Evolutionary conservation across 2,329 filamentous ascomycete genomes (phyloP), one percentile per base, ranked within the genome.

Genomic region (Colletotrichum ledebouriae): DNA sequence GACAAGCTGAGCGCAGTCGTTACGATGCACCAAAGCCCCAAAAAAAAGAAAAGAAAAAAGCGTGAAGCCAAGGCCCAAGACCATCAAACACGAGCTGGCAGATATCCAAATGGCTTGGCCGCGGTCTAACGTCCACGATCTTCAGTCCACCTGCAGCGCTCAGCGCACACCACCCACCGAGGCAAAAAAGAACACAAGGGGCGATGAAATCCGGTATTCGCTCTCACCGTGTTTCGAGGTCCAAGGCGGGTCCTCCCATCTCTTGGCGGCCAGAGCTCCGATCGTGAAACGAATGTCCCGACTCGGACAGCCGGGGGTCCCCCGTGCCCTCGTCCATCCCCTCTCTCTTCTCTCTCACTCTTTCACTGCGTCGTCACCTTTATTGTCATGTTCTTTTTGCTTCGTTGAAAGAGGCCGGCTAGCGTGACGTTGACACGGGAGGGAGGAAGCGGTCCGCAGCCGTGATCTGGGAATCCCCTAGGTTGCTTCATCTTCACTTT

Each of bases 221-320:
- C 17, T 17, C 17, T 6, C 20, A 42, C 33, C 53, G 59, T 59
- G 65, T 68, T 68, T 68, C 65, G 61, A 68, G 55, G 61, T 49
- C 65, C 55, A 60, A 60, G 65, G 65, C 65, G 65, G 61, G 65
- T 56, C 65, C 55, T 65, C 47, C 61, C 65, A 68, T 68, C 53
- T 64, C 65, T 65, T 65, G 65, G 65, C 65, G 65, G 61, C 61
- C 65, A 65, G 65, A 65, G 65, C 65, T 59, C 61, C 56, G 65
- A 65, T 68, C 47, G 22, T 68, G 65, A 68, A 68, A 68, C 65
- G 49, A 68, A 65, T 59, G 61, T 55, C 55, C 65, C 65, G 65
- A 65, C 65, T 68, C 61, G 55, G 25, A 50, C 61, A n/a, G 41
- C 61, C 61, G 34, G 61, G 22, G 47, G 41, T 9, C 41, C 49